phyloP scores from a whole-genome alignment of 2,329 filamentous ascomycete species.

The Botryotinia convoluta region DNA sequence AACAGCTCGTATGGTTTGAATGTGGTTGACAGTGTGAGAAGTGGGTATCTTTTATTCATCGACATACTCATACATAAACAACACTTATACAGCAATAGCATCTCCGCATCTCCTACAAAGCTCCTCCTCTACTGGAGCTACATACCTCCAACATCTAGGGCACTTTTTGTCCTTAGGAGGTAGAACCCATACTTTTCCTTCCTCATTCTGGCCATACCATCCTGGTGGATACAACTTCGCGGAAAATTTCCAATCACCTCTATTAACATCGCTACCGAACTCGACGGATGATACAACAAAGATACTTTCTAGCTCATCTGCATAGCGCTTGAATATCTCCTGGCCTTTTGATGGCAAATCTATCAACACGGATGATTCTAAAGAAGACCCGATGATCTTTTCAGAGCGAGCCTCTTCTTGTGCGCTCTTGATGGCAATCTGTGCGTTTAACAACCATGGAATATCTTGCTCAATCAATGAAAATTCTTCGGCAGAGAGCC shows the following conservation, averaged over 20 bases:
- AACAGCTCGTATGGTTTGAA: neutral
- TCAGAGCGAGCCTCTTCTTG: slow-evolving; percentile 70
- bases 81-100: neutral
- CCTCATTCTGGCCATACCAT: slow-evolving; percentile 11
- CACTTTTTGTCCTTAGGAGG: slow-evolving; percentile 66
- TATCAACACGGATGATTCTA: slow-evolving; percentile 71
- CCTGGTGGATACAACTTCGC: slow-evolving; percentile 30
- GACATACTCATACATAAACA: neutral
- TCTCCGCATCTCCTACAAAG: slow-evolving; percentile 74
- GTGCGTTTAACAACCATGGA: slow-evolving; percentile 36
- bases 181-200: slow-evolving; percentile 33
- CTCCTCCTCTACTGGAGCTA: slow-evolving; percentile 61
- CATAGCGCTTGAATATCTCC: slow-evolving; percentile 34
- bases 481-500: neutral
- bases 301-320: slow-evolving; percentile 49
- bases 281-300: slow-evolving; percentile 68
- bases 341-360: slow-evolving; percentile 41
- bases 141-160: slow-evolving; percentile 83
- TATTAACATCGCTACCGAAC: slow-evolving; percentile 45
- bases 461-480: slow-evolving; percentile 26
- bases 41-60: slow-evolving; percentile 9
- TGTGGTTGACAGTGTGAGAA: neutral
- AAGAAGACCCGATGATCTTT: slow-evolving; percentile 74
- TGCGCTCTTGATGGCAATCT: slow-evolving; percentile 68
- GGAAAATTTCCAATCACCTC: slow-evolving; percentile 46